Percentiles rank a stretch among this genome's conserved stretches.
phyloP scores from a whole-genome alignment of 106 monocot genomes.

The Apostasia shenzhenica region DNA sequence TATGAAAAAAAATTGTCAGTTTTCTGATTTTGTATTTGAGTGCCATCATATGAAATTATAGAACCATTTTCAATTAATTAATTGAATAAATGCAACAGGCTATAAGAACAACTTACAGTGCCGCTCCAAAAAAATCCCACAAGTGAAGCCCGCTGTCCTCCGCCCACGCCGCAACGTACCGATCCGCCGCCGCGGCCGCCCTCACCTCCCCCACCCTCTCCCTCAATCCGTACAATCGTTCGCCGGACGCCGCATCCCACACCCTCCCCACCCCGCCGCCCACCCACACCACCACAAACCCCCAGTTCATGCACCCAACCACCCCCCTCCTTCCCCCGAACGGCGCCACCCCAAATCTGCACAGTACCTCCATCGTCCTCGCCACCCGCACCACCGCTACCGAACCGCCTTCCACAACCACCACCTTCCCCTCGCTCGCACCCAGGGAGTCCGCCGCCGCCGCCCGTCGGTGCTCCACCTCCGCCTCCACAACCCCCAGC shows the following conservation, averaged over 20 bases:
- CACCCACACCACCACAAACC: conserved; percentile 29
- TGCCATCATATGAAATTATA: too few relatives aligned
- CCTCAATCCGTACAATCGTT: conserved; percentile 25
- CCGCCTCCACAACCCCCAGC: background rate
- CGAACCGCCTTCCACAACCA: conserved; percentile 2
- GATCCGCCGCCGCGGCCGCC: conserved; percentile 14
- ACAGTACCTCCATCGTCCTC: conserved; percentile 19
- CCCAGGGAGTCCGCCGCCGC: conserved; percentile 9
- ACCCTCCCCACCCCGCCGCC: conserved; percentile 19
- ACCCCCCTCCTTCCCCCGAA: background rate
- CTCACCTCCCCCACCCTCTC: conserved; percentile 16
- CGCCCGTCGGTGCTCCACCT: conserved; percentile 9
- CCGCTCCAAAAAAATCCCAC: conserved; percentile 29
- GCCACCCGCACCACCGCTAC: conserved; percentile 4
- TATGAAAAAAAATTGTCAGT: too few relatives aligned
- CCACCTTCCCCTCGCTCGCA: conserved; percentile 15
- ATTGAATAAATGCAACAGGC: background rate
- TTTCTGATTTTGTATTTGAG: too few relatives aligned
- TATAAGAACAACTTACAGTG: background rate
- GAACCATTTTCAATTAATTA: background rate
- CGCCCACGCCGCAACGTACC: conserved; percentile 31
- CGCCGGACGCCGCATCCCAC: conserved; percentile 32
- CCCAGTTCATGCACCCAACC: conserved; percentile 41
- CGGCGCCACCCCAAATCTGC: conserved; percentile 23
- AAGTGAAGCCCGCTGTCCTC: conserved; percentile 27